phyloP scores from a whole-genome alignment of 768 basidiomycete species.

The Favolaschia claudopus region DNA sequence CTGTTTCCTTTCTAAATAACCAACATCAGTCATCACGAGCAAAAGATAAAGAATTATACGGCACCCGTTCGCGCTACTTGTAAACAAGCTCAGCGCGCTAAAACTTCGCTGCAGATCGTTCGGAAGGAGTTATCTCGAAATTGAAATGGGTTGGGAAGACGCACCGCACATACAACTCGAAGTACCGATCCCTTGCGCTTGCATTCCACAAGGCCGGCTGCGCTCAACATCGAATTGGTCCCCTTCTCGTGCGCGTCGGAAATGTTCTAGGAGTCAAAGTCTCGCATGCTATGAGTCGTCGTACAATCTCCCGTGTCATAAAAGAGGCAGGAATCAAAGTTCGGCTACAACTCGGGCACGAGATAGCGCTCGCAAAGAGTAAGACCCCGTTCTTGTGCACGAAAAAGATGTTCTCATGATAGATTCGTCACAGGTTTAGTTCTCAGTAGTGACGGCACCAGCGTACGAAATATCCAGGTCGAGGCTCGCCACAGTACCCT shows the following conservation, averaged over 20 bases:
- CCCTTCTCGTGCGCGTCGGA: not conserved
- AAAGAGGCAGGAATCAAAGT: conserved; percentile 12
- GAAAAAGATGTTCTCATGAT: not conserved
- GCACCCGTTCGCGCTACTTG: not conserved
- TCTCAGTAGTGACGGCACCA: conserved; percentile 22
- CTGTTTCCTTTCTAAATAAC: not conserved
- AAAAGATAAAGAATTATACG: not conserved
- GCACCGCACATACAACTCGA: not conserved
- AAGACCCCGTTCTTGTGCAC: not conserved
- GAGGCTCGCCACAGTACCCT: conserved; percentile 15
- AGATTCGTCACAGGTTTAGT: not conserved
- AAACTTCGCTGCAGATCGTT: not conserved
- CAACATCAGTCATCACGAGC: not conserved
- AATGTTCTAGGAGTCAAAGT: conserved; percentile 8
- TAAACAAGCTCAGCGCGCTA: not conserved
- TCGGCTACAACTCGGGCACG: conserved; percentile 5
- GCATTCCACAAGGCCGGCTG: not conserved
- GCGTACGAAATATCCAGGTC: conserved; percentile 21
- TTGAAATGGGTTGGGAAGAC: not conserved
- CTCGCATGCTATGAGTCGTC: not conserved
- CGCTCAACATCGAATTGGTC: not conserved
- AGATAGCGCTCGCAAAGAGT: not conserved
- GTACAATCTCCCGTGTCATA: conserved; percentile 9
- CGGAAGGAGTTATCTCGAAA: not conserved
- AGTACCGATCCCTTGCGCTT: not conserved